A percentile compares a stretch with the other conserved stretches of the same genome.
These are phyloP conservation scores for Daldinia sp. DNA, from an alignment of 2,329 filamentous ascomycete species.

Conservation along the genomic window DNA sequence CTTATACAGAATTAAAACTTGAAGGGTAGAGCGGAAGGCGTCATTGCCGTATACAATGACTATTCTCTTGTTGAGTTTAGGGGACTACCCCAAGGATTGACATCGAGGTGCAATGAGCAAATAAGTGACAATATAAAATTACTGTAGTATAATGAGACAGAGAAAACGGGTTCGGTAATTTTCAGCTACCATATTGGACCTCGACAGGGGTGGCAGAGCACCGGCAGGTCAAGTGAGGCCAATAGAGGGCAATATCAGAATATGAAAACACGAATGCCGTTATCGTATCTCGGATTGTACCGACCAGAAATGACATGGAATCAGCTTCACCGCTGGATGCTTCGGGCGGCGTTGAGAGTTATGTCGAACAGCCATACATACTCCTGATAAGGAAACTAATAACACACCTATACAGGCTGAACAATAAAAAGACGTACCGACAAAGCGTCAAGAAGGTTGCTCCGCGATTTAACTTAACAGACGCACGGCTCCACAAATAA, in stretches of 20 bases:
- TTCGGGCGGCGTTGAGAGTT: constrained; percentile 30
- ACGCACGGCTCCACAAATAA: constrained; percentile 35
- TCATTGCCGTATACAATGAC: constrained; percentile 27
- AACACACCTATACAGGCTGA: constrained; percentile 34
- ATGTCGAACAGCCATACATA: constrained; percentile 9
- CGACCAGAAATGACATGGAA: constrained; percentile 33
- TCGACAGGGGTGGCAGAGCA: constrained; percentile 17
- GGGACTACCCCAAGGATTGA: constrained; percentile 26
- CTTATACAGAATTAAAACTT: constrained; percentile 16
- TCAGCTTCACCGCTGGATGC: constrained; percentile 37
- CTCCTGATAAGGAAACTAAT: constrained; percentile 37
- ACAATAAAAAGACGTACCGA: constrained; percentile 39
- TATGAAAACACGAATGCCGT: constrained; percentile 35
- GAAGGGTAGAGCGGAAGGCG: constrained; percentile 25
- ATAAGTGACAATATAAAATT: constrained; percentile 14
- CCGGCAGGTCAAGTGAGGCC: constrained; percentile 30
- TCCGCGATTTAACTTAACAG: constrained; percentile 27
- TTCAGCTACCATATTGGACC: constrained; percentile 27
- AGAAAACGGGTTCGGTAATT: constrained; percentile 20
- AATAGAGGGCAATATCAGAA: constrained; percentile 25
- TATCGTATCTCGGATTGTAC: constrained; percentile 36
- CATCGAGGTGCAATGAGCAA: constrained; percentile 11
- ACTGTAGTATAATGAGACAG: constrained; percentile 15
- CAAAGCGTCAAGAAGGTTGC: constrained; percentile 24
- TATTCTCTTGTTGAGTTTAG: constrained; percentile 14